phyloP scores from a whole-genome alignment of 2,329 filamentous ascomycete species.

The Aspergillus ruber region DNA sequence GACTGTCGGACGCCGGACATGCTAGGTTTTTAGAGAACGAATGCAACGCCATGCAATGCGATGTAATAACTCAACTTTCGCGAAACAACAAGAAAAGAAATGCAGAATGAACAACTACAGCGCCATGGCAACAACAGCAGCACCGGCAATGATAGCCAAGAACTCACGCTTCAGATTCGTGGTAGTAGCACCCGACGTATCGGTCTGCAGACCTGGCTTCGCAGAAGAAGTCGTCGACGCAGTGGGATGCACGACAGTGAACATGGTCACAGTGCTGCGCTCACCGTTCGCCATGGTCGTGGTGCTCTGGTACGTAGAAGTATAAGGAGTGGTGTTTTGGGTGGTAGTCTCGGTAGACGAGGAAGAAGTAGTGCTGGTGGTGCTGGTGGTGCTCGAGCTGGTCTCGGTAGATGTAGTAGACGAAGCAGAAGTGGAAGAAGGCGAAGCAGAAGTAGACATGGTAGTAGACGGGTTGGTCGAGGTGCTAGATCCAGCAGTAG shows the following conservation, averaged over 20 bases:
- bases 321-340: conserved; percentile 23
- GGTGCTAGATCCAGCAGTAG: not conserved
- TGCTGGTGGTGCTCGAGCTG: conserved; percentile 12
- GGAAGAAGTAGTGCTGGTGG: conserved; percentile 7
- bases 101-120: conserved; percentile 18
- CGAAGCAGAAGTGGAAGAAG: conserved; percentile 9
- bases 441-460: conserved; percentile 5
- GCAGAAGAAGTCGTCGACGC: conserved; percentile 18
- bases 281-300: conserved; percentile 39
- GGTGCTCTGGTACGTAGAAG: conserved; percentile 35
- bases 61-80: no score
- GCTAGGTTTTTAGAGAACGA: not conserved
- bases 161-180: conserved; percentile 27
- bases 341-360: conserved; percentile 16
- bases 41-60: not conserved
- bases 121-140: conserved; percentile 34
- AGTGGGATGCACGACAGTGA: conserved; percentile 39
- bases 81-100: no score
- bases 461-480: conserved; percentile 15
- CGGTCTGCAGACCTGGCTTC: conserved; percentile 37
- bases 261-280: conserved; percentile 37
- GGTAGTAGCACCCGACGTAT: conserved; percentile 23
- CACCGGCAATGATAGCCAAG: conserved; percentile 35
- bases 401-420: conserved; percentile 10
- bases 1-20: no score